phyloP scores from a whole-genome alignment of 2,329 filamentous ascomycete genomes.

The Fusarium algeriense region DNA sequence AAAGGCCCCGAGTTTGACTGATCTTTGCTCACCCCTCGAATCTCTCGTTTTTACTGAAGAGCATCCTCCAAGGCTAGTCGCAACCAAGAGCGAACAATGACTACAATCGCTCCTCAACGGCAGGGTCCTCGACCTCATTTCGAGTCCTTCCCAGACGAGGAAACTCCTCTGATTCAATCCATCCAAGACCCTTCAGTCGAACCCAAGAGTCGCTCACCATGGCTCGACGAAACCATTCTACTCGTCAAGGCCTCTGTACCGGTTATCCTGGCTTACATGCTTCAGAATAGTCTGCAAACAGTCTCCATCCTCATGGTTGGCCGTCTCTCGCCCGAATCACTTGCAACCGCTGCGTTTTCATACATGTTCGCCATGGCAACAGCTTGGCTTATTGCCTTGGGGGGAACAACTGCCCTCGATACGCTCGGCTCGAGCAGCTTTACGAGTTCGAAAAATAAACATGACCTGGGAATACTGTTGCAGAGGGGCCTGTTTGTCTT shows the following conservation, averaged over 20 bases:
- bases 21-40: background rate
- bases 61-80: background rate
- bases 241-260: slow-evolving; percentile 78
- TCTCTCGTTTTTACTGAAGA: background rate
- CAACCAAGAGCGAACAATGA: background rate
- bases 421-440: slow-evolving; percentile 86
- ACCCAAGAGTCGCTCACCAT: slow-evolving; percentile 19
- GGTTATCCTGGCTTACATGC: slow-evolving; percentile 84
- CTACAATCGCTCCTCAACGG: background rate
- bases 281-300: slow-evolving; percentile 89
- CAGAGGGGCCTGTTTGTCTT: slow-evolving; percentile 82
- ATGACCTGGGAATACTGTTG: slow-evolving; percentile 81
- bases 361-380: slow-evolving; percentile 96
- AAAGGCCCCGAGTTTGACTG: background rate
- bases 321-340: slow-evolving; percentile 80
- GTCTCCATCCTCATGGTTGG: slow-evolving; percentile 85
- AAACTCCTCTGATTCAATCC: slow-evolving; percentile 30
- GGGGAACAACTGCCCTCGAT: slow-evolving; percentile 87
- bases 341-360: slow-evolving; percentile 86
- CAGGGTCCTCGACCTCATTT: accelerated
- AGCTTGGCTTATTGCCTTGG: slow-evolving; percentile 87
- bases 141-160: slow-evolving; percentile 31
- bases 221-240: slow-evolving; percentile 52
- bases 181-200: background rate
- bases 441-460: slow-evolving; percentile 82